Evolutionary conservation across 148 eudicot genomes (phyloP), one percentile per base, ranked within the genome.

Genomic region (Vaccinium macrocarpon): DNA sequence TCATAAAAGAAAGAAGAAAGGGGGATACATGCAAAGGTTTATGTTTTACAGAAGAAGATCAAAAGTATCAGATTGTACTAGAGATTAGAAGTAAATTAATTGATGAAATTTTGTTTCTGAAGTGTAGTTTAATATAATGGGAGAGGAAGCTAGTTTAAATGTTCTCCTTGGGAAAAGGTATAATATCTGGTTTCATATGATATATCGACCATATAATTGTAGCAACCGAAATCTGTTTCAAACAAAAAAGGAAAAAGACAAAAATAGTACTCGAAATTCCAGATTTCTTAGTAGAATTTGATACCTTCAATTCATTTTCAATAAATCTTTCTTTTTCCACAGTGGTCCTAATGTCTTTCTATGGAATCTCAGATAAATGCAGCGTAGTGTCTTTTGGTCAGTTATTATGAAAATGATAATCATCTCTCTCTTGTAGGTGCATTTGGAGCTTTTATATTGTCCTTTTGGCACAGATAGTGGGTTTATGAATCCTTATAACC

Each of bases 381-480:
- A 66, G 8, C 56, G 16, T 25, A 49, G 23, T 64, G 50, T 61
- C 74, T 25, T 23, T 64, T 81, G 38, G 55, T 64, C 29, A 14
- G 16, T 68, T 16, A 27, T 51, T 68, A 42, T 71, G 55, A 82
- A 82, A 82, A 35, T 18, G 53, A 10, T 68, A 8, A 35, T 76
- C 72, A 46, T 14, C 79, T 83, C 35, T n/a, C 21, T 42, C 50
- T 56, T 73, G 70, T 38, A 95, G 98, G 98, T 95, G 82, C 94
- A 95, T 27, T 51, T 95, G 91, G 98, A 95, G 90, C 94, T 95
- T 73, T 72, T 95, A 61, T 95, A 92, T 84, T 90, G 91, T 87
- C 98, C 98, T 25, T 87, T 92, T 56, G 94, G 93, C 81, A 87
- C 84, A 21, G 96, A 91, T 76, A 91, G 87, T 81, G 89, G 71